Base-by-base conservation (phyloP, 345 rosid genomes). In the Linum usitatissimum region DNA sequence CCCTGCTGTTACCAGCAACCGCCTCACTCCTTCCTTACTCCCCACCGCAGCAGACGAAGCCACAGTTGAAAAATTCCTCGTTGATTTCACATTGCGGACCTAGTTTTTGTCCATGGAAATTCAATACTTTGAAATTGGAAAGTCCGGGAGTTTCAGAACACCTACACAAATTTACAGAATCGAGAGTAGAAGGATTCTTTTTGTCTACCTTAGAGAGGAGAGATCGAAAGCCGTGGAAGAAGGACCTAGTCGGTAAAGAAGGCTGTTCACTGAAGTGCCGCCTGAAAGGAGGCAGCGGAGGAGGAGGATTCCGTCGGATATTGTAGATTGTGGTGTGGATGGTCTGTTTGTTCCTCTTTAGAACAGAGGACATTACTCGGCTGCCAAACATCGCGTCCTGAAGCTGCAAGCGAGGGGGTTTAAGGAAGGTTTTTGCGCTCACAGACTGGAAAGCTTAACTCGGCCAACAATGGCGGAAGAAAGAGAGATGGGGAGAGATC, bases 1-100 rank as follows among this genome's bases (percentile, higher is more conserved):
- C 14, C 97, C 99, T 68, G 88, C 98, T 31, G 61, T 66, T 63
- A 92, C 98, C 2, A 87, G 79, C 20, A 84, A 66, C 80, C 79
- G 38, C 38, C 38, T 92, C 71, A 85, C 42, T 34, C 97, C 96
- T 73, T 83, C 87, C 72, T 84, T 83, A 70, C 68, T 74, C 70
- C 69, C 83, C 58, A 66, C 38, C 3, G 75, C 76, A 59, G 66
- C 68, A 56, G 90, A 73, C 38, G 38, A 34, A 21, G 88, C 81
- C 36, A 71, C 60, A 45, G 77, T 77, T 20, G 91, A 78, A 83
- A 87, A 64, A 6, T 76, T 87, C 78, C 85, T 77, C 64, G 45
- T 71, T 64, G 60, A 73, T 18, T 78, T 68, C 53, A 63, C 56
- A 61, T 69, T 66, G 71, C 73, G 72, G 61, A 80, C 86, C 97